Base-by-base conservation (phyloP, 805 yeast genomes). In the Zygosaccharomyces gambellarensis region DNA sequence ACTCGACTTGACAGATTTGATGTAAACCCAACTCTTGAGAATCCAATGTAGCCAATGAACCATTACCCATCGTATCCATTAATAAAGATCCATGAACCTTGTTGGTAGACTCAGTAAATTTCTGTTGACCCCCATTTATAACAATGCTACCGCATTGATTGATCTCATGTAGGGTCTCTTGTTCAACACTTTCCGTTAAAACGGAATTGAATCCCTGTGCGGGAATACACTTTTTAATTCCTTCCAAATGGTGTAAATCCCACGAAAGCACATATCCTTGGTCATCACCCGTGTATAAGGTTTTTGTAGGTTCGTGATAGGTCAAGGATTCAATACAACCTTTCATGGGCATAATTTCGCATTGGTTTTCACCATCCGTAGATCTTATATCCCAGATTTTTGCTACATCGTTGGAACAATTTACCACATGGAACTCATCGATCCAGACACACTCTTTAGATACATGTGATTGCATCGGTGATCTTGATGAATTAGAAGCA, bases 111-210 rank as follows among this genome's bases (percentile, higher is more conserved):
- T 43, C 41, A 14, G 42, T 41, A 12, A 34, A 29, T 8, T 38
- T 47, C 3, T 38, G 12, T 39, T 43, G 34, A 1, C 40, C 50
- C 5, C 56, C 53, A 14, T 48, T 51, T 9, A 59, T 55, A 8
- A 64, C 52, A 28, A 63, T 52, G 38, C 62, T 64, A 14, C 69
- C 69, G 48, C 65, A 60, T 42, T 55, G 61, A 19, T 51, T 54
- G 8, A 54, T 43, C 10, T 54, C 57, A 22, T 48, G 51, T 25
- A 49, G 29, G n/a, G 39, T 41, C 36, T 47, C 44, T 25, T 48
- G 31, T 28, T 47, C 30, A 30, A 32, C 40, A 32, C 42, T 41
- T 25, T 36, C 48, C 28, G 44, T 22, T 9, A 49, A 29, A 22
- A 58, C 49, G 7, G 61, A 56, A 29, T 50, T 51, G 41, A 57